These are phyloP conservation scores for Coniella vitis DNA, from an alignment of 2,329 filamentous ascomycete species.

Conservation along the genomic window DNA sequence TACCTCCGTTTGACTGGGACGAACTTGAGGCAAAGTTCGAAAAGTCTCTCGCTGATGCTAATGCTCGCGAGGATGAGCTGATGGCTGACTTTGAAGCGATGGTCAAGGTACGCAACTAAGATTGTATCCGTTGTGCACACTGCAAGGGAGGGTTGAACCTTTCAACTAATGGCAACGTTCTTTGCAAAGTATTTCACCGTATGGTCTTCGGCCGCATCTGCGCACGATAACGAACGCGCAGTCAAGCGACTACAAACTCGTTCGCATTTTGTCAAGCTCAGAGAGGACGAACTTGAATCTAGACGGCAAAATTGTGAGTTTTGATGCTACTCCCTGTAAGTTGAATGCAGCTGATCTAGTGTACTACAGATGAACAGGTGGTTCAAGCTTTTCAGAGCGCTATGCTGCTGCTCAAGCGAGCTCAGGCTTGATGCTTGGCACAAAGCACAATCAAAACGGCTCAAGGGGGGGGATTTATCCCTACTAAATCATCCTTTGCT, in stretches of 20 bases:
- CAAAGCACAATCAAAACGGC: neutral
- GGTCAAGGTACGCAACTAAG: slow-evolving; percentile 47
- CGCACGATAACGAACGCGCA: slow-evolving; percentile 69
- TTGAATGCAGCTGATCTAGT: slow-evolving; percentile 12
- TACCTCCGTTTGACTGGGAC: slow-evolving; percentile 63
- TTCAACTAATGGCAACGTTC: neutral
- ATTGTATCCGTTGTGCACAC: neutral
- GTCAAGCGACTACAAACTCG: slow-evolving; percentile 76
- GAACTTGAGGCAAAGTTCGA: slow-evolving; percentile 67
- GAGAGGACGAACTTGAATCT: slow-evolving; percentile 63
- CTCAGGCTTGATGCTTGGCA: neutral
- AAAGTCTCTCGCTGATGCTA: slow-evolving; percentile 55
- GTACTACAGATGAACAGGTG: slow-evolving; percentile 43
- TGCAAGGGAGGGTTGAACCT: neutral
- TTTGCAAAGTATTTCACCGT: slow-evolving; percentile 62
- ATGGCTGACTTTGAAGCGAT: slow-evolving; percentile 60
- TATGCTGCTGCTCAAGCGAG: slow-evolving; percentile 43
- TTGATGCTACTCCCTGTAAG: neutral
- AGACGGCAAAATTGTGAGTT: slow-evolving; percentile 75
- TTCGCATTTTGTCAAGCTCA: slow-evolving; percentile 65
- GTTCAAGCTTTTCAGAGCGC: slow-evolving; percentile 58
- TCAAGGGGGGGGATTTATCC: too few species aligned
- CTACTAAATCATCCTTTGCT: too few species aligned
- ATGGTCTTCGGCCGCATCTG: slow-evolving; percentile 68
- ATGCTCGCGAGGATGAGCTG: slow-evolving; percentile 57